Base-by-base conservation (phyloP, 2,329 filamentous ascomycete genomes). In the Colletotrichum camelliae region DNA sequence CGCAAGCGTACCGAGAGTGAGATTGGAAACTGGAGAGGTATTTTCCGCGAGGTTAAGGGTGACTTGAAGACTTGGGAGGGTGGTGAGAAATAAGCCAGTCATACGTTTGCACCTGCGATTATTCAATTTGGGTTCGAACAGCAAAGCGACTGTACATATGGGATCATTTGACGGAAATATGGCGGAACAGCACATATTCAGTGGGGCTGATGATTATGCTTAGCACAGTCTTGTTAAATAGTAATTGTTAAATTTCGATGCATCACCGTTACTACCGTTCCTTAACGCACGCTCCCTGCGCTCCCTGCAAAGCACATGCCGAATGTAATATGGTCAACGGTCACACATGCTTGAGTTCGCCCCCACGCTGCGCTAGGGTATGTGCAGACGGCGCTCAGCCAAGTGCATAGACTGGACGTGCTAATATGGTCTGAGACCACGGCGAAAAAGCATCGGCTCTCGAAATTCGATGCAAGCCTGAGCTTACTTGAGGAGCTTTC, bases 11-110 rank as follows among this genome's bases (percentile, higher is more conserved):
- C 78, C 0, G 62, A 72, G 52, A 57, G 52, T 3, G 74, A 80
- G 68, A 71, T 80, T 29, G 79, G 79, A 1, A 79, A 78, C 24
- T 81, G 78, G 76, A 62, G 68, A 27, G 79, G 79, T 1, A 80
- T 81, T 12, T 62, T 78, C 65, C 68, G 76, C 1, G 79, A 80
- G 73, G 72, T 80, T 10, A 77, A 76, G 68, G 67, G 61, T 2
- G 79, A 81, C 15, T 12, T 79, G 37, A 76, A 70, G 52, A 73
- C 64, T 2, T 75, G 73, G 73, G 70, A 75, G 57, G 73, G 73
- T 7, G 73, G 73, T 1, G 73, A 75, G 48, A 75, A 75, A 21
- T 75, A 29, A 64, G 21, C 6, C 3, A 6, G 7, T 16, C 5
- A 29, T 57, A 12, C 21, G 60, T 37, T 5, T 4, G 4, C 8